A percentile compares a stretch with the other conserved stretches of the same genome.
Conservation (phyloP, 2,329 filamentous ascomycete genomes). For the Fusarium staphyleae region DNA sequence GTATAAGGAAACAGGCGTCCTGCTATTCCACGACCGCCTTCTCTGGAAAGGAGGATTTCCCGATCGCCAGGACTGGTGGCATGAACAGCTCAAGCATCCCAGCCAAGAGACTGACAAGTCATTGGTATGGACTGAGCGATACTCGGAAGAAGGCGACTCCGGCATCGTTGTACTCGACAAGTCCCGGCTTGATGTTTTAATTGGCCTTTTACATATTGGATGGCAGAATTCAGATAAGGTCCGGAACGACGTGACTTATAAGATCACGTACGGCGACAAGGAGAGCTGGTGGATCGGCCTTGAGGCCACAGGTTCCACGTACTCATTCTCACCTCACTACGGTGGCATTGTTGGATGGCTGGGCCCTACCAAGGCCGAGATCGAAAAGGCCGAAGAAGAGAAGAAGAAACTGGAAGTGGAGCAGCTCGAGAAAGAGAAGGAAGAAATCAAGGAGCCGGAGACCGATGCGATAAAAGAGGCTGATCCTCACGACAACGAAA, state of each 20-base stretch:
- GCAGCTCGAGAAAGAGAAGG: constrained; percentile 2
- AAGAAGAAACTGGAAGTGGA: background rate
- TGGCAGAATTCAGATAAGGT: constrained; percentile 54
- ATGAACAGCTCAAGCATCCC: constrained; percentile 47
- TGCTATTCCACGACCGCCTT: constrained; percentile 53
- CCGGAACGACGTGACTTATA: constrained; percentile 51
- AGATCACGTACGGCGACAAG: constrained; percentile 54
- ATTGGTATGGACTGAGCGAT: constrained; percentile 49
- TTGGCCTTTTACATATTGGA: constrained; percentile 51
- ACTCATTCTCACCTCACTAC: constrained; percentile 52
- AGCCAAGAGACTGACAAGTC: constrained; percentile 45
- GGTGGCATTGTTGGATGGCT: constrained; percentile 51
- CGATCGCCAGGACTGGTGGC: constrained; percentile 49
- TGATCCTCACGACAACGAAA: too few relatives aligned
- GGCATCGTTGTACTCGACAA: constrained; percentile 54
- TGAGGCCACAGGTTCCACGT: constrained; percentile 49
- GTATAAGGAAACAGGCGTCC: constrained; percentile 45
- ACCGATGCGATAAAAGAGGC: too few relatives aligned
- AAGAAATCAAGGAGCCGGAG: too few relatives aligned
- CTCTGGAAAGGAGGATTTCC: constrained; percentile 47
- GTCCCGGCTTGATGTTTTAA: constrained; percentile 45
- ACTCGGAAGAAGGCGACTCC: constrained; percentile 53
- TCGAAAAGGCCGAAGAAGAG: background rate
- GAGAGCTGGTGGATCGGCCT: constrained; percentile 56
- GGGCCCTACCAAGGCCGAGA: constrained; percentile 1